Evolutionary conservation across 176 grass and related monocot genomes (phyloP).

Genomic region (Aegilops umbellulata): DNA sequence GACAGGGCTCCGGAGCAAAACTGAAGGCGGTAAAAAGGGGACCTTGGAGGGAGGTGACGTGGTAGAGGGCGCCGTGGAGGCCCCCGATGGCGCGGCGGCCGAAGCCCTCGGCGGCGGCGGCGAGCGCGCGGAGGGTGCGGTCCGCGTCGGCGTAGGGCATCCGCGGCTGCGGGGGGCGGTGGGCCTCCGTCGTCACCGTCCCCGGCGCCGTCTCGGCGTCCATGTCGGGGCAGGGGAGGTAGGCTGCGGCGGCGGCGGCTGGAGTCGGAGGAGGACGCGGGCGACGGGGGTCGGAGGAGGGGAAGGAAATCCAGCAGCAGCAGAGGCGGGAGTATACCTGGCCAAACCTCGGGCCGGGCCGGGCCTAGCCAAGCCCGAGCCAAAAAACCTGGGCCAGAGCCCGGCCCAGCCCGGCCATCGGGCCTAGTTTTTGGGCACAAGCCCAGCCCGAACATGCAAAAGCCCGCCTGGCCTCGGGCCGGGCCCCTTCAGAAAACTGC

Average conservation of each 20-base stretch:
- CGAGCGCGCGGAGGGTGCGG: constrained; percentile 28
- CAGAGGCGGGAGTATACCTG: constrained; percentile 27
- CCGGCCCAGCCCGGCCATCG: too few relatives aligned
- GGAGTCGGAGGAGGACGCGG: not conserved
- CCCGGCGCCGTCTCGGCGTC: not conserved
- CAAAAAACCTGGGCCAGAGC: too few relatives aligned
- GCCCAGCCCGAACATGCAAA: too few relatives aligned
- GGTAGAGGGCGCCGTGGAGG: constrained; percentile 52
- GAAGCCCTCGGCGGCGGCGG: constrained; percentile 57
- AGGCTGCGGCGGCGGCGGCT: too few relatives aligned
- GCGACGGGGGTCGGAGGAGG: not conserved
- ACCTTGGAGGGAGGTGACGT: constrained; percentile 54
- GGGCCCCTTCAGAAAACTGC: too few relatives aligned
- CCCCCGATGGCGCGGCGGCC: constrained; percentile 49
- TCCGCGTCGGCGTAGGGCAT: constrained; percentile 18
- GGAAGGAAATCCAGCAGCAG: constrained; percentile 12
- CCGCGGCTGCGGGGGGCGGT: not conserved
- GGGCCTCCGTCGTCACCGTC: not conserved
- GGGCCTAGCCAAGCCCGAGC: too few relatives aligned
- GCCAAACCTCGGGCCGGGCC: too few relatives aligned
- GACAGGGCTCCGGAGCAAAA: too few relatives aligned
- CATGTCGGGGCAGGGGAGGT: not conserved
- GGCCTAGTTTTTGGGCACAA: too few relatives aligned
- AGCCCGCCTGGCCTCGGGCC: too few relatives aligned
- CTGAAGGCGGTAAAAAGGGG: not conserved